Conservation (phyloP, 192 early-diverging fungal species). For the Coemansia sp. region DNA sequence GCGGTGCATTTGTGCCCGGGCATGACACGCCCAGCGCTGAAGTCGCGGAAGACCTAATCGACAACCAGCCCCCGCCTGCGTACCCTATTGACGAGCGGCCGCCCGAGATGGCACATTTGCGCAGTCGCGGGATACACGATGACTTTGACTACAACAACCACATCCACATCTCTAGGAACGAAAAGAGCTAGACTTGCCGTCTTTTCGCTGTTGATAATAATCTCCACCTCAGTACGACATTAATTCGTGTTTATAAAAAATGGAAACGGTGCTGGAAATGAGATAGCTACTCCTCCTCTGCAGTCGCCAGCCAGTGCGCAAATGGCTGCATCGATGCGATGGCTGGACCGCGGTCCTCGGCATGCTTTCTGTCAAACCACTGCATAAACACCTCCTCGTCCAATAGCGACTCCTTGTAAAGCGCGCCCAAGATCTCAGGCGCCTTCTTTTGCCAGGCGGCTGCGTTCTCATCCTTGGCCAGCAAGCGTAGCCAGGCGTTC, state of each 20-base stretch:
- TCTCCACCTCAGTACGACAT: background rate
- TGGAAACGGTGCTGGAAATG: background rate
- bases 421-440: conserved; percentile 63
- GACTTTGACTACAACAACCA: conserved; percentile 13
- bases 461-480: conserved; percentile 29
- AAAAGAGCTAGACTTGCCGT: background rate
- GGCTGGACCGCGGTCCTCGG: conserved; percentile 41
- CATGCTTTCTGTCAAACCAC: conserved; percentile 61
- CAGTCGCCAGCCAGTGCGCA: conserved; percentile 78
- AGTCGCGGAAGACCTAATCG: background rate
- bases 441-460: conserved; percentile 59
- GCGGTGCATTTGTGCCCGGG: conserved; percentile 2
- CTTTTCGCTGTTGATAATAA: background rate
- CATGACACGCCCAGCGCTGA: background rate
- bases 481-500: conserved; percentile 49
- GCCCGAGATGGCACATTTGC: background rate
- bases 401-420: conserved; percentile 76
- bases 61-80: conserved; percentile 1
- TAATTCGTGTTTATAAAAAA: background rate
- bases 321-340: conserved; percentile 70
- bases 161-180: conserved; percentile 1
- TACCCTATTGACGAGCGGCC: conserved; percentile 6
- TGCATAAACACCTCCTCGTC: conserved; percentile 79
- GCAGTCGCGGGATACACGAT: background rate
- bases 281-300: conserved; percentile 76